Evolutionary conservation across 176 grass and related monocot species (phyloP), one percentile per base, ranked within the genome.

Genomic region (Poa pratensis): DNA sequence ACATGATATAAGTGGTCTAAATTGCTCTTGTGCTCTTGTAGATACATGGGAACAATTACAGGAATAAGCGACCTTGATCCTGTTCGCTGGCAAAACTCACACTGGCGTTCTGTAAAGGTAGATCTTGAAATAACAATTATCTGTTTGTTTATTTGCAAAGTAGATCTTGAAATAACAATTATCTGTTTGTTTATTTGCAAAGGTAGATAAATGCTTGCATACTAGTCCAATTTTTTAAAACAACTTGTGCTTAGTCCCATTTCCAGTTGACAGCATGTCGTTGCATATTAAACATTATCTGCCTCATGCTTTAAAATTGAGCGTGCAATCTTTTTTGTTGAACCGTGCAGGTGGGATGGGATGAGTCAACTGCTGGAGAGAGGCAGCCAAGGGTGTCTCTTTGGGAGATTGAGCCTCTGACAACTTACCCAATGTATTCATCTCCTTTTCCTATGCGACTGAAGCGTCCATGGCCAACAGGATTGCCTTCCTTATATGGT

Each of bases 11-110:
- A 42, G 48, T 67, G 59, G 39, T 22, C 75, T 75, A 75, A 90
- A 79, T 79, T 79, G 15, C 75, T 27, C 39, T 15, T 35, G 11
- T 86, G 42, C 32, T 68, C 22, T 85, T 88, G 59, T 76, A 98
- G 96, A 89, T 98, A 98, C 81, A 95, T 98, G 96, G 96, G 96
- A 53, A 98, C 96, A 82, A 94, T 98, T 87, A 98, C 96, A 78
- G 96, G 96, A 80, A 95, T 98, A 91, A 92, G 89, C 42, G 96
- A 98, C 88, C 86, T 98, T 48, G 87, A 98, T 78, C 83, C 93
- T 83, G 91, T 83, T 82, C 96, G 93, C 84, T 98, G 96, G 96
- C 89, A 75, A 15, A 98, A 94, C 78, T 98, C 96, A 9, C 96
- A 95, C 75, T 98, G 96, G 96, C 93, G 93, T 59, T 98, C 96